phyloP scores from a whole-genome alignment of 192 early-diverging fungal genomes.

The Tieghemiomyces parasiticus region DNA sequence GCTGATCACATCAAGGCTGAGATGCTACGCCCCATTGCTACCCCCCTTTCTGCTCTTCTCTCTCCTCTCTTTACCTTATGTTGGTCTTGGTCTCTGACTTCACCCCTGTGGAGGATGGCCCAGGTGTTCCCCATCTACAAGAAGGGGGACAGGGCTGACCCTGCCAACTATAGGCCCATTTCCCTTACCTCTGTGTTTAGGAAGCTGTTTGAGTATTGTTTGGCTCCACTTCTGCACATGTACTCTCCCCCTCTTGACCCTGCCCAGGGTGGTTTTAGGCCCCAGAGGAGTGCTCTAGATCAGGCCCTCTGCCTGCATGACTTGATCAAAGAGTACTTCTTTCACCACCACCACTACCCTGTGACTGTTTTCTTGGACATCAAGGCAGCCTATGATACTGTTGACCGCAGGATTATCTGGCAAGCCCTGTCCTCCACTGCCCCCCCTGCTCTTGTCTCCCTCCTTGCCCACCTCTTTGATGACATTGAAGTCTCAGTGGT shows the following conservation, averaged over 20 bases:
- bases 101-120: constrained; percentile 11
- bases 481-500: neutral
- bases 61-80: constrained; percentile 9
- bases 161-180: constrained; percentile 13
- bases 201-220: constrained; percentile 12
- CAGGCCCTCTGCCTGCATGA: constrained; percentile 13
- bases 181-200: constrained; percentile 14
- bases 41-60: neutral
- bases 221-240: neutral
- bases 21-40: constrained; percentile 9
- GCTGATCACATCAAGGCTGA: constrained; percentile 13
- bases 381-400: constrained; percentile 15
- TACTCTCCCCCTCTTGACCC: constrained; percentile 9
- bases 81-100: constrained; percentile 13
- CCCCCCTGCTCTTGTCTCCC: neutral
- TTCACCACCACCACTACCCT: constrained; percentile 4
- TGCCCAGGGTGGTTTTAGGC: constrained; percentile 15
- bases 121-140: constrained; percentile 16
- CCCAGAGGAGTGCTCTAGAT: constrained; percentile 7
- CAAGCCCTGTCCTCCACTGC: neutral
- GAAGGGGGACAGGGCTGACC: constrained; percentile 10
- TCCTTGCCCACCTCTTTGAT: constrained; percentile 13
- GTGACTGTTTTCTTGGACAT: constrained; percentile 16
- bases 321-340: neutral
- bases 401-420: constrained; percentile 15